Conservation (phyloP, 208 protist species). For the Trypanosoma vivax region DNA sequence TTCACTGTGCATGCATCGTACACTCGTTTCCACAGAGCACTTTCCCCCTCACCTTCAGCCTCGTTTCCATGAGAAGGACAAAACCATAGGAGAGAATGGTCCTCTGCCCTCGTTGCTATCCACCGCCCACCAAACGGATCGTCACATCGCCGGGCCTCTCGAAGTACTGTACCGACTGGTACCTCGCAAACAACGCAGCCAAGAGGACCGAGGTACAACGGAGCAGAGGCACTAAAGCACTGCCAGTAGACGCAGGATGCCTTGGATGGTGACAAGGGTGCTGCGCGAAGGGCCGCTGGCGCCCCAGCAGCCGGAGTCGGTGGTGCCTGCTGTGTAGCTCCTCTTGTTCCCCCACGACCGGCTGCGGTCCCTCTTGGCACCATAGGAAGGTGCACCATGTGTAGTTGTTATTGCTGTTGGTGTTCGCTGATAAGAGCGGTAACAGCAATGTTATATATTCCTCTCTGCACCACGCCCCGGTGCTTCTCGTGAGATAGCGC, state of each 20-base stretch:
- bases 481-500: no score
- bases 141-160: conserved; percentile 41
- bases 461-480: no score
- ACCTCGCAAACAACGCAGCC: conserved; percentile 50
- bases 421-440: no score
- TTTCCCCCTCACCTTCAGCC: neutral
- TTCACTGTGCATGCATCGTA: conserved; percentile 15
- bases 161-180: conserved; percentile 36
- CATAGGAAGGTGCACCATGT: no score
- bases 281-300: neutral
- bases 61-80: neutral
- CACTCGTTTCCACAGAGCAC: conserved; percentile 28
- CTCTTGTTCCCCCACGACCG: neutral
- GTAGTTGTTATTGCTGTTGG: no score
- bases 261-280: neutral
- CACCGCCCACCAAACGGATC: conserved; percentile 73
- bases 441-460: no score
- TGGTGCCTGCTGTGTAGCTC: no score
- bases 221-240: conserved; percentile 18
- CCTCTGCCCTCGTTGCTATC: conserved; percentile 32
- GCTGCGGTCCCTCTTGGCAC: no score
- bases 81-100: conserved; percentile 47
- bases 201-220: conserved; percentile 55
- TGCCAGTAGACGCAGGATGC: conserved; percentile 42
- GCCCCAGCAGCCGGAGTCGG: neutral